Base-by-base conservation (phyloP, 2,329 filamentous ascomycete species). In the Bretziella fagacearum region DNA sequence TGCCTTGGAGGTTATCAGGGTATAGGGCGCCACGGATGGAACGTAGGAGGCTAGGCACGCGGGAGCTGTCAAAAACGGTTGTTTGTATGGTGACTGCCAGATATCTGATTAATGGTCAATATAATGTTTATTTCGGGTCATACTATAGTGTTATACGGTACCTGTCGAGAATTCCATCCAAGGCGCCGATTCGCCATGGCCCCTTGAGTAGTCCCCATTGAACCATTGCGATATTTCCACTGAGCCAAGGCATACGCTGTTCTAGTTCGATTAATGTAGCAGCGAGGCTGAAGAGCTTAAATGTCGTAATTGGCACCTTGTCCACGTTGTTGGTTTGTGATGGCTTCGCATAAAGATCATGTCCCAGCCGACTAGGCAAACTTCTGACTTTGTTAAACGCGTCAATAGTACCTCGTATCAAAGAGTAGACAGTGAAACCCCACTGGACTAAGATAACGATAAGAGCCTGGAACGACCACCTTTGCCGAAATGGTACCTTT, bases 161-260 rank as follows among this genome's bases (percentile, higher is more conserved):
- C 89, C 85, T 93, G 68, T 96, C 89, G 63, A 95, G 67, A 61
- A 78, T 71, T 53, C 85, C 79, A 61, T 93, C 73, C 23, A 81
- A 74, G 56, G 73, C 71, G 59, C 82, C 85, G 53, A 93, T 63
- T 63, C 65, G 73, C 56, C 85, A 83, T 53, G 84, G 84, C 20
- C 86, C 84, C 56, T 70, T 68, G 57, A 89, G 64, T 56, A 78
- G 71, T 54, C 77, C 70, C 69, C 82, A 79, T 63, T 91, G 84
- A 54, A 81, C 61, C 62, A 94, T 73, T 49, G 82, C 81, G 51
- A 91, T 61, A 55, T 74, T 66, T 58, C 84, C 84, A 58, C 70
- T 71, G 48, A 94, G 71, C 89, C 89, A 96, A 53, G 89, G 89
- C 85, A 94, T 93, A 62, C 85, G 82, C 54, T 67, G 62, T 54